phyloP scores from a whole-genome alignment of 345 rosid genomes.

The Citrus trifoliata region DNA sequence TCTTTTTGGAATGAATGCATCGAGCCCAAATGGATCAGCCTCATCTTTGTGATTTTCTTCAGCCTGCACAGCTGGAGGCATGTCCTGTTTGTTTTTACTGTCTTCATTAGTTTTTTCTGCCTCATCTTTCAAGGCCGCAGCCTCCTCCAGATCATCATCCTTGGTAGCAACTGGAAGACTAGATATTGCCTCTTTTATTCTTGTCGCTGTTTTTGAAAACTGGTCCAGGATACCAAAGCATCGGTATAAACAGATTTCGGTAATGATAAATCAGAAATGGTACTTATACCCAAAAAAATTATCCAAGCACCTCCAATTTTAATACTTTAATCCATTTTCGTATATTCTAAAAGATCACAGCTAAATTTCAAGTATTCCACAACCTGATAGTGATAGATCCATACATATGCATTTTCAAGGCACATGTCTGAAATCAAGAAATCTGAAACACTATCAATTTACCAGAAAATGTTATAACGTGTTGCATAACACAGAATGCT shows the following conservation, averaged over 20 bases:
- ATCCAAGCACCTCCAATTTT: background rate
- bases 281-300: background rate
- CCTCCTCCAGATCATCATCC: conserved; percentile 78
- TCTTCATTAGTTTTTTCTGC: conserved; percentile 31
- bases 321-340: background rate
- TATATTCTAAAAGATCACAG: background rate
- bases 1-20: conserved; percentile 55
- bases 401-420: background rate
- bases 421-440: background rate
- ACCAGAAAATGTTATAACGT: background rate
- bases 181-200: conserved; percentile 59
- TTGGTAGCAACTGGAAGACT: conserved; percentile 71
- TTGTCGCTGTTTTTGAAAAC: conserved; percentile 80
- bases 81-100: conserved; percentile 20
- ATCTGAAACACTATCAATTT: background rate
- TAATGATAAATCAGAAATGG: background rate
- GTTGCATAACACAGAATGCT: background rate
- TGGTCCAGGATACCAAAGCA: conserved; percentile 17
- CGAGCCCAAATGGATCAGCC: conserved; percentile 94
- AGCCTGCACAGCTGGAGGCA: conserved; percentile 23
- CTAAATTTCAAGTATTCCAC: background rate
- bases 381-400: conserved; percentile 2
- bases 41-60: conserved; percentile 45
- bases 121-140: conserved; percentile 56
- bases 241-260: background rate